Conservation (phyloP, 495 filamentous ascomycete genomes). For the Neurospora hispaniola region DNA sequence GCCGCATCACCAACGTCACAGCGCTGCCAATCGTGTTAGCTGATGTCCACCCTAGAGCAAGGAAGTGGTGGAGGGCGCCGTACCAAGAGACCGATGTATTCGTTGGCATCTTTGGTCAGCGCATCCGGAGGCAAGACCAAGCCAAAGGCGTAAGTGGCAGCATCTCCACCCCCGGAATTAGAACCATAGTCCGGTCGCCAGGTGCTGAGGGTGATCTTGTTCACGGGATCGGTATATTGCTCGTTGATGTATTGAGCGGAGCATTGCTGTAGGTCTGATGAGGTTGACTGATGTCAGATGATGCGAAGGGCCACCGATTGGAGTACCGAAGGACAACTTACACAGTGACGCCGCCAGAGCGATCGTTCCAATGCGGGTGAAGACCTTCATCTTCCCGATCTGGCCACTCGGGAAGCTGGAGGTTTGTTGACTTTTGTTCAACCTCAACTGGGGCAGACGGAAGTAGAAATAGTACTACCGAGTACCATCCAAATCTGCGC, state of each 20-base stretch:
- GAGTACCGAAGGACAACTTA: constrained; percentile 7
- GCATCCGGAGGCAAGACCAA: constrained; percentile 44
- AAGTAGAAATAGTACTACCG: background rate
- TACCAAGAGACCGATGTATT: constrained; percentile 50
- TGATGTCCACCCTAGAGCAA: background rate
- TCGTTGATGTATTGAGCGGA: constrained; percentile 14
- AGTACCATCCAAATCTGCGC: background rate
- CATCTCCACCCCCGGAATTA: constrained; percentile 11
- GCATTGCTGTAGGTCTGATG: constrained; percentile 14
- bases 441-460: background rate
- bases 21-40: constrained; percentile 8
- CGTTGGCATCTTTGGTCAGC: constrained; percentile 38
- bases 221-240: constrained; percentile 29
- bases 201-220: constrained; percentile 34
- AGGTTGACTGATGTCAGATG: constrained; percentile 7
- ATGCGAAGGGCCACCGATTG: background rate
- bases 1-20: constrained; percentile 16
- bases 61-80: constrained; percentile 5
- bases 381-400: constrained; percentile 22
- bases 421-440: constrained; percentile 5
- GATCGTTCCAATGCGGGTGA: constrained; percentile 15
- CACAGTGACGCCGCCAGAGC: constrained; percentile 21
- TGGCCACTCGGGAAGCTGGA: constrained; percentile 4
- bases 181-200: constrained; percentile 18
- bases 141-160: constrained; percentile 38